Percentiles rank a stretch among this genome's conserved stretches.
These are phyloP conservation scores for Lasiosphaeria miniovina DNA, from an alignment of 495 filamentous ascomycete genomes.

Conservation along the genomic window DNA sequence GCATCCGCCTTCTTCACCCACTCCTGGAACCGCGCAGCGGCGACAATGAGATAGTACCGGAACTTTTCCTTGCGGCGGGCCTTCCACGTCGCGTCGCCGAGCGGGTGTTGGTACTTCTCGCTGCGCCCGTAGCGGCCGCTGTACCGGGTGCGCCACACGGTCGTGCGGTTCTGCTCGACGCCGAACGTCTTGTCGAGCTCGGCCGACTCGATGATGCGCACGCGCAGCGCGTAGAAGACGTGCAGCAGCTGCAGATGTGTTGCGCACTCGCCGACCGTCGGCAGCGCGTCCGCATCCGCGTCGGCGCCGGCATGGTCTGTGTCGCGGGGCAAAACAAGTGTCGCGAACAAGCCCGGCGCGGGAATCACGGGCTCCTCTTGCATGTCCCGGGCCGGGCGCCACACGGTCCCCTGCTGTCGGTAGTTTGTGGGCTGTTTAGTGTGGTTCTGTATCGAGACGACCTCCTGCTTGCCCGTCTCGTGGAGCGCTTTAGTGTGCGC, in stretches of 20 bases:
- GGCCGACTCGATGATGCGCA: slow-evolving; percentile 13
- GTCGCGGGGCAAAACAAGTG: not conserved
- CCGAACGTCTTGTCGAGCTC: slow-evolving; percentile 16
- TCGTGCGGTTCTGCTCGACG: not conserved
- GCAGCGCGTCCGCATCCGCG: slow-evolving; percentile 4
- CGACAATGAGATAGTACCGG: slow-evolving; percentile 1
- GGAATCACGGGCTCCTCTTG: not conserved
- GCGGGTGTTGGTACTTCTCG: not conserved
- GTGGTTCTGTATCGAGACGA: not conserved
- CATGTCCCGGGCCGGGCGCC: not conserved
- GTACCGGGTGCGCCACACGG: not conserved
- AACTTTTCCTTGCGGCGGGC: slow-evolving; percentile 2
- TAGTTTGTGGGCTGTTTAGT: not conserved
- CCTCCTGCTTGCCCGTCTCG: not conserved
- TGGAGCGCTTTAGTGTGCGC: not conserved
- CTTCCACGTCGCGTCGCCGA: slow-evolving; percentile 13
- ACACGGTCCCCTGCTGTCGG: not conserved
- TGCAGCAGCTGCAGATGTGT: slow-evolving; percentile 38
- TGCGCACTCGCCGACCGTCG: slow-evolving; percentile 30
- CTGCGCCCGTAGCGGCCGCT: not conserved
- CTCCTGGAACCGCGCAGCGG: not conserved
- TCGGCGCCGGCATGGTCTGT: not conserved
- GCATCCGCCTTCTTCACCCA: not conserved
- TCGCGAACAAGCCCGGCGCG: not conserved
- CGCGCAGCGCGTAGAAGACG: slow-evolving; percentile 26